A percentile compares a stretch with the other conserved stretches of the same genome.
Evolutionary conservation across 1,284 basidiomycete genomes (phyloP).

Genomic region (Apiotrichum domesticum): DNA sequence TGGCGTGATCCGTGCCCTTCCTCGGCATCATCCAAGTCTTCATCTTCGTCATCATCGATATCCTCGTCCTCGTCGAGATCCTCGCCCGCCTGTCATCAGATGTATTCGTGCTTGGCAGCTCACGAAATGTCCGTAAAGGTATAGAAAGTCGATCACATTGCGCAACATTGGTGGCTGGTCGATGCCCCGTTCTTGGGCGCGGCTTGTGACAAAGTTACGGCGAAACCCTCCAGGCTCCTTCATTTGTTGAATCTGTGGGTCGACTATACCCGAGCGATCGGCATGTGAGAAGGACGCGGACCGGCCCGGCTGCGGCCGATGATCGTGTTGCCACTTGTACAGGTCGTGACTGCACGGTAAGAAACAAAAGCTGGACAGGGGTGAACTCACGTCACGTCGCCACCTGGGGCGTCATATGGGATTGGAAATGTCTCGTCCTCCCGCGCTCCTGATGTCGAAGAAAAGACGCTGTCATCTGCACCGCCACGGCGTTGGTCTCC

Average conservation of each 20-base stretch:
- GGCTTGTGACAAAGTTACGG: constrained; percentile 71
- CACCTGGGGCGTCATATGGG: constrained; percentile 74
- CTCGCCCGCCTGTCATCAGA: constrained; percentile 68
- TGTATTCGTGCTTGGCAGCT: constrained; percentile 39
- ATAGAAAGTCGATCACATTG: constrained; percentile 88
- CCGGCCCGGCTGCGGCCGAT: constrained; percentile 54
- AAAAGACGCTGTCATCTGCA: constrained; percentile 10
- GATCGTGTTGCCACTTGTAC: constrained; percentile 85
- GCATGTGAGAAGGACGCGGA: constrained; percentile 64
- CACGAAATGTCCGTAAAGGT: constrained; percentile 89
- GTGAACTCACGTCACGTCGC: constrained; percentile 75
- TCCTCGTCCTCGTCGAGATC: constrained; percentile 78
- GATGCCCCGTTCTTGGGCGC: constrained; percentile 60
- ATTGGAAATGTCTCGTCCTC: constrained; percentile 70
- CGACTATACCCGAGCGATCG: constrained; percentile 50
- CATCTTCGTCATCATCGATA: constrained; percentile 55
- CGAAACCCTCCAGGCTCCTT: constrained; percentile 91
- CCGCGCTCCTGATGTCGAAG: neutral
- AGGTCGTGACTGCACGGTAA: constrained; percentile 64
- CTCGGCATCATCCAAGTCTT: constrained; percentile 7
- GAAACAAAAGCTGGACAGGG: too few species aligned
- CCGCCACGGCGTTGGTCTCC: neutral
- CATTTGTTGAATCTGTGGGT: constrained; percentile 77
- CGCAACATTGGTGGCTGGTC: constrained; percentile 62
- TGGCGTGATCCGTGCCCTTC: constrained; percentile 1